Evolutionary conservation across 2,329 filamentous ascomycete genomes (phyloP), one percentile per base, ranked within the genome.

Genomic region (Microascus cirrosus): DNA sequence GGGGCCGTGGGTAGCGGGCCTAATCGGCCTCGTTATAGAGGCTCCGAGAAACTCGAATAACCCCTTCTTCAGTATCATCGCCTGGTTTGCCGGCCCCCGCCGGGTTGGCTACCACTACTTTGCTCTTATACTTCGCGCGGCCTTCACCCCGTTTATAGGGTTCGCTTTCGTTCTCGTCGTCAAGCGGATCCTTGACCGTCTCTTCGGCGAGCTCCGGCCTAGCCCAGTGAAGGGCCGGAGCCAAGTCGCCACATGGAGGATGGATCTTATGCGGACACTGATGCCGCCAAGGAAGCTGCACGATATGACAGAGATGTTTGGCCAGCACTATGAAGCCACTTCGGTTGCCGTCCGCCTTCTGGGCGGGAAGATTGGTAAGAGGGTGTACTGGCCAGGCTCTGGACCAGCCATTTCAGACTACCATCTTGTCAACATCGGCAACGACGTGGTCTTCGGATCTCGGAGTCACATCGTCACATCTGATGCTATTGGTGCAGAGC

Each of bases 371-470:
- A 71, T 81, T 45, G 80, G 80, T 25, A 71, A 73, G 63, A 73
- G 76, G 4, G 74, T 82, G 0, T 82, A 82, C 65, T 82, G 80
- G 80, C 80, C 79, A 2, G 79, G 79, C 11, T 80, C 77, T 18
- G 79, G 79, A 0, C 80, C 79, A 1, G 69, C 67, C 1, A 74
- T 82, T 39, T 73, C 76, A 18, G 77, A 82, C 61, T 82, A 81
- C 61, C 76, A 81, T 60, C 68, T 82, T 1, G 63, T 83, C 12
- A 74, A 82, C 25, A 71, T 83, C 60, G 80, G 80, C 11, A 74
- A 82, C 59, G 76, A 83, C 64, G 79, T 83, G n/a, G 78, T 83
- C 11, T 83, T 83, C 61, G 80, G 80, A 0, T 82, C 79, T 13
- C 73, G 79, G 2, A 76, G 79, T 2, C 74, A 80, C 58, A 63